Percentiles rank a stretch among this genome's conserved stretches.
These are phyloP conservation scores for Chaetomium sp. DNA, from an alignment of 2,329 filamentous ascomycete species.

Conservation along the genomic window DNA sequence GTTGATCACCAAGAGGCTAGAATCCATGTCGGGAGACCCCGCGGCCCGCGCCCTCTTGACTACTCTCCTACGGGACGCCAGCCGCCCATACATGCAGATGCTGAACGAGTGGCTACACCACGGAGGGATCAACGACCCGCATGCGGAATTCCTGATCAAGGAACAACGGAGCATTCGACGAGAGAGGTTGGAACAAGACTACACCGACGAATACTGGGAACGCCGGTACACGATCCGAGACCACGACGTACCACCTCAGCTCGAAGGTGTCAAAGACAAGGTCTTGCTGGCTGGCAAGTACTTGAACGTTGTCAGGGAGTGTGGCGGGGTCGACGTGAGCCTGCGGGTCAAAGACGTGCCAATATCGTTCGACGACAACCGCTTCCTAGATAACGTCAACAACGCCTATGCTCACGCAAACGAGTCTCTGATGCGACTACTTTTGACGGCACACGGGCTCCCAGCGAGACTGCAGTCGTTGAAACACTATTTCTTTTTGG, in stretches of 20 bases:
- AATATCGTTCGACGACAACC: constrained; percentile 80
- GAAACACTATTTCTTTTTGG: constrained; percentile 99
- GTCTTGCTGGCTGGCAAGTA: constrained; percentile 95
- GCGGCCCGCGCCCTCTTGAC: constrained; percentile 77
- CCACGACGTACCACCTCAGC: constrained; percentile 82
- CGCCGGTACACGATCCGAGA: constrained; percentile 93
- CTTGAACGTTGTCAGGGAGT: constrained; percentile 94
- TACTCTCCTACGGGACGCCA: constrained; percentile 76
- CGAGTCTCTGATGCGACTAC: constrained; percentile 80
- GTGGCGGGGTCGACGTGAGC: constrained; percentile 89
- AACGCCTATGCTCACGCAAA: constrained; percentile 93
- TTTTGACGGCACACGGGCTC: constrained; percentile 87
- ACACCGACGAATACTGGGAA: constrained; percentile 99
- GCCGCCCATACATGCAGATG: constrained; percentile 95
- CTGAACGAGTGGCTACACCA: constrained; percentile 98
- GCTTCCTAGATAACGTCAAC: constrained; percentile 94
- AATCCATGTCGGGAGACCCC: constrained; percentile 89
- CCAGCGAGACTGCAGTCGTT: constrained; percentile 81
- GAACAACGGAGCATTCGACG: constrained; percentile 93
- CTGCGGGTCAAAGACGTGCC: constrained; percentile 85
- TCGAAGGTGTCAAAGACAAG: constrained; percentile 87
- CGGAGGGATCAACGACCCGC: constrained; percentile 88
- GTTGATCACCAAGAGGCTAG: constrained; percentile 74
- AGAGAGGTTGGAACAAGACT: constrained; percentile 88
- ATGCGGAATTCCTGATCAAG: constrained; percentile 89